Conservation (phyloP, 768 basidiomycete genomes). For the Hypholoma fasciculare region DNA sequence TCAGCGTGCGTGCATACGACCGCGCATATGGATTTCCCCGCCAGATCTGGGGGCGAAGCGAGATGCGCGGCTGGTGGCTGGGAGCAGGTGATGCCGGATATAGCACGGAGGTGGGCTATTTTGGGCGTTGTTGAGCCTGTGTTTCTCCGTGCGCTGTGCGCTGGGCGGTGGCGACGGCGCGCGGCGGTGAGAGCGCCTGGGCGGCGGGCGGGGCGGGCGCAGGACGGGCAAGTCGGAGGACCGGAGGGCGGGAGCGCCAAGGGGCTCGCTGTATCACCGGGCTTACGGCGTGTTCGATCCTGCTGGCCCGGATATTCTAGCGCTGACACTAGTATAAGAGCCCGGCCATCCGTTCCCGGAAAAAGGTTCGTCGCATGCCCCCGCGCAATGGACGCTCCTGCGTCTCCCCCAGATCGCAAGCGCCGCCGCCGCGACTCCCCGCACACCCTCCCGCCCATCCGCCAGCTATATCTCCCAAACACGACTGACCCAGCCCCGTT, state of each 20-base stretch:
- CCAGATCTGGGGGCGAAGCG: background rate
- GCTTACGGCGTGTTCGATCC: constrained; percentile 29
- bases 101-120: constrained; percentile 1
- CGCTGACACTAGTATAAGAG: constrained; percentile 39
- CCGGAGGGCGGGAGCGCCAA: constrained; percentile 3
- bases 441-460: constrained; percentile 61
- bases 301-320: constrained; percentile 37
- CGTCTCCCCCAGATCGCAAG: constrained; percentile 16
- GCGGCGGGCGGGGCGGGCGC: background rate
- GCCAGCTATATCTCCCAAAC: constrained; percentile 67
- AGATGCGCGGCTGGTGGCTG: background rate
- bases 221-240: background rate
- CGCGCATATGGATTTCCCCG: background rate
- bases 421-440: constrained; percentile 15
- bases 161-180: background rate
- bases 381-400: constrained; percentile 16
- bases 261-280: constrained; percentile 33
- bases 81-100: constrained; percentile 1
- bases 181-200: background rate
- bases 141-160: background rate
- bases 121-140: background rate
- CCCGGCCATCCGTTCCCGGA: constrained; percentile 6
- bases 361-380: constrained; percentile 32
- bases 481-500: constrained; percentile 33
- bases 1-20: background rate